These are phyloP conservation scores for Russula griseocarnosa DNA, from an alignment of 768 basidiomycete genomes.

Conservation along the genomic window DNA sequence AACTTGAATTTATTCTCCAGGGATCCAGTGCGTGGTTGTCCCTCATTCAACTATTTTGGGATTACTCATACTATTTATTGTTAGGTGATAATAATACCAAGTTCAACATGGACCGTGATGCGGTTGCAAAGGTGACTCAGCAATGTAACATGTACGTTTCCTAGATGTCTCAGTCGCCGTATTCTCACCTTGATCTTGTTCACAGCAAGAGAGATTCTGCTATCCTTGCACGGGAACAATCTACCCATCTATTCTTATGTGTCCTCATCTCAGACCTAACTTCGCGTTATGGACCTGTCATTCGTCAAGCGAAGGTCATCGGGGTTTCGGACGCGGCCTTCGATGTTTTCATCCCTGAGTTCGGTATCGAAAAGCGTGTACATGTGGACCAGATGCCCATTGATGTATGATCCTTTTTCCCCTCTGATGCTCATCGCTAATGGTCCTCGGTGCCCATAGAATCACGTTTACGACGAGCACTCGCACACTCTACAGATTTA, in stretches of 20 bases:
- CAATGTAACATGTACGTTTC: constrained; percentile 88
- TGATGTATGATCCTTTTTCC: constrained; percentile 54
- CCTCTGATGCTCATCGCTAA: not conserved
- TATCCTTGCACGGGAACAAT: constrained; percentile 91
- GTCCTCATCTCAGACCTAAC: constrained; percentile 93
- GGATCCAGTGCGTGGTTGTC: constrained; percentile 49
- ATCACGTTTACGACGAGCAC: constrained; percentile 95
- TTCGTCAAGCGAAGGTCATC: constrained; percentile 92
- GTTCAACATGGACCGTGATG: constrained; percentile 96
- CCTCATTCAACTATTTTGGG: not conserved
- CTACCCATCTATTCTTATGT: constrained; percentile 91
- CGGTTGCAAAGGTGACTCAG: constrained; percentile 95
- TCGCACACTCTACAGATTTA: constrained; percentile 89
- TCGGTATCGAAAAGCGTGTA: constrained; percentile 98
- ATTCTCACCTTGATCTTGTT: constrained; percentile 12
- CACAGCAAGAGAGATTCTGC: constrained; percentile 87
- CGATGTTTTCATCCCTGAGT: constrained; percentile 93
- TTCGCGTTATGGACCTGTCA: constrained; percentile 89
- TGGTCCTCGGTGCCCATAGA: constrained; percentile 43
- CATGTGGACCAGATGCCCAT: constrained; percentile 99
- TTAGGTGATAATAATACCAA: constrained; percentile 48
- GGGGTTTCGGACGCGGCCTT: constrained; percentile 97
- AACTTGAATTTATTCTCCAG: constrained; percentile 84
- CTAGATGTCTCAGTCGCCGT: not conserved
- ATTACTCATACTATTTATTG: constrained; percentile 13